Percentiles rank a stretch among this genome's conserved stretches.
Conservation (phyloP, 1,284 basidiomycete species). For the Tylopilus microsporus region DNA sequence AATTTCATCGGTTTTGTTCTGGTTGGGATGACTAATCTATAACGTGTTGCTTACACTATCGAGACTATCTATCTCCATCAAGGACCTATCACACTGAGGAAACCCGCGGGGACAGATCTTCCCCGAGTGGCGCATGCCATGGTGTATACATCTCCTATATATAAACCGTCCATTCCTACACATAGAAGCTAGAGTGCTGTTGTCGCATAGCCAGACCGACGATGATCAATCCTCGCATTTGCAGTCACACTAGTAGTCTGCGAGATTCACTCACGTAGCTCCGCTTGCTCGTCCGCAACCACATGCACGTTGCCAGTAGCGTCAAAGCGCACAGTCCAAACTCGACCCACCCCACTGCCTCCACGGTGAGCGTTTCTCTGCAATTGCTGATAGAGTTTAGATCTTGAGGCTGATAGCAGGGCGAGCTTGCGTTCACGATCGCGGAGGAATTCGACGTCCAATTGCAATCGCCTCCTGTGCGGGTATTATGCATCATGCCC, state of each 20-base stretch:
- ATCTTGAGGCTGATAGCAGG: slow-evolving; percentile 20
- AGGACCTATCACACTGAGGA: no score
- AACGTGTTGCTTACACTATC: not conserved
- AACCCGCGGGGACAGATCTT: no score
- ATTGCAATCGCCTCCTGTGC: slow-evolving; percentile 55
- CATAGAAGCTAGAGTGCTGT: slow-evolving; percentile 35
- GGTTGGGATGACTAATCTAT: slow-evolving; percentile 16
- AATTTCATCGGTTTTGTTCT: slow-evolving; percentile 3
- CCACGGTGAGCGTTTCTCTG: slow-evolving; percentile 64
- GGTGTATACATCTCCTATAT: not conserved
- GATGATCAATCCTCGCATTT: slow-evolving; percentile 19
- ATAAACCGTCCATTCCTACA: slow-evolving; percentile 13
- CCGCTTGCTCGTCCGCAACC: slow-evolving; percentile 49
- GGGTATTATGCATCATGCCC: slow-evolving; percentile 59
- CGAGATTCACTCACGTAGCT: slow-evolving; percentile 44
- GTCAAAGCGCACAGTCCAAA: slow-evolving; percentile 63
- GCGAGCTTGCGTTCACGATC: slow-evolving; percentile 27
- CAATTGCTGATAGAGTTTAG: slow-evolving; percentile 43
- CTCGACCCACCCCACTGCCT: slow-evolving; percentile 70
- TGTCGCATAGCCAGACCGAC: slow-evolving; percentile 9
- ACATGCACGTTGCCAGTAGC: slow-evolving; percentile 54
- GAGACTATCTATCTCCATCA: no score
- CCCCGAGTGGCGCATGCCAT: not conserved
- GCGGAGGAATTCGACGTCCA: slow-evolving; percentile 50
- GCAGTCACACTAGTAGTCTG: slow-evolving; percentile 33